These are phyloP conservation scores for Lanmaoa pseudosensibilis DNA, from an alignment of 768 basidiomycete genomes.

Conservation along the genomic window DNA sequence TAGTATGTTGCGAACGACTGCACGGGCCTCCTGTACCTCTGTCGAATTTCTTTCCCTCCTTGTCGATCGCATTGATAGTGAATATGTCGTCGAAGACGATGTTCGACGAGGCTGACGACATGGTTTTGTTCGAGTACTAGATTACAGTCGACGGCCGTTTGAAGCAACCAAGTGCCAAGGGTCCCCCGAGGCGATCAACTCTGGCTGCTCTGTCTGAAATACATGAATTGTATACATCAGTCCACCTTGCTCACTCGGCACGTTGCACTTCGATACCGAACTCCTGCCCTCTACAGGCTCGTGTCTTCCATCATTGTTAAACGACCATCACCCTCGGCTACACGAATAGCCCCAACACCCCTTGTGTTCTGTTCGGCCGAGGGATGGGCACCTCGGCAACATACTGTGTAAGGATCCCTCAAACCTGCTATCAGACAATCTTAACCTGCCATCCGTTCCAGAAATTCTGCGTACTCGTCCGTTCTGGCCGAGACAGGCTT, in stretches of 20 bases:
- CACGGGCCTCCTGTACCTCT: slow-evolving; percentile 60
- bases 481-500: slow-evolving; percentile 50
- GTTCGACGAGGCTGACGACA: slow-evolving; percentile 62
- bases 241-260: not conserved
- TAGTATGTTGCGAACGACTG: not conserved
- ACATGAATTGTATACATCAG: not conserved
- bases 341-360: slow-evolving; percentile 52
- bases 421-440: not conserved
- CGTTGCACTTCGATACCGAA: not conserved
- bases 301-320: slow-evolving; percentile 39
- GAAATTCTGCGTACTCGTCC: slow-evolving; percentile 35
- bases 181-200: not conserved
- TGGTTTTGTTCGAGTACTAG: slow-evolving; percentile 26
- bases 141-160: not conserved
- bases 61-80: slow-evolving; percentile 78
- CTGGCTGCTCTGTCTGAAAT: not conserved
- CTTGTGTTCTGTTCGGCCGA: slow-evolving; percentile 52
- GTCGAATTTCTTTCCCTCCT: slow-evolving; percentile 97
- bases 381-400: slow-evolving; percentile 43
- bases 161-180: not conserved
- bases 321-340: slow-evolving; percentile 38
- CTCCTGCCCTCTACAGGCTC: not conserved
- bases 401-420: slow-evolving; percentile 35
- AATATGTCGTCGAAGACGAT: slow-evolving; percentile 96
- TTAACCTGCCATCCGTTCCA: not conserved